phyloP scores from a whole-genome alignment of 768 basidiomycete genomes.

The Scleroderma bovista region DNA sequence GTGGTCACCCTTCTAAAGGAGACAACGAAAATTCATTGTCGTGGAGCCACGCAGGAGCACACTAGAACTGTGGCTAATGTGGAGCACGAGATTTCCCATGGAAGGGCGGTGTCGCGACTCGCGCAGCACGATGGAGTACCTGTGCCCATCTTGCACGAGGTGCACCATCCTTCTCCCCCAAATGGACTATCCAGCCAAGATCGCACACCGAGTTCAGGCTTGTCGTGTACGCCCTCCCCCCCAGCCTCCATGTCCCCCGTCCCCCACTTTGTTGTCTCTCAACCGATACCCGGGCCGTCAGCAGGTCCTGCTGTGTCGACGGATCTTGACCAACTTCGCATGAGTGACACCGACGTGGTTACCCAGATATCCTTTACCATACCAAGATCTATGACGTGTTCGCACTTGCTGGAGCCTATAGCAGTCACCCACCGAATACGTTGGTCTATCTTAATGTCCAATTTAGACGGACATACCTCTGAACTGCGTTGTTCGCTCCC shows the following conservation, averaged over 20 bases:
- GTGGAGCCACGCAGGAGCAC: constrained; percentile 53
- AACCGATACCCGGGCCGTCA: neutral
- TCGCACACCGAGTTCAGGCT: constrained; percentile 11
- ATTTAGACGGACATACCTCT: constrained; percentile 87
- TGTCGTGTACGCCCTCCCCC: constrained; percentile 7
- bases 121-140: constrained; percentile 9
- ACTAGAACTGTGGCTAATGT: constrained; percentile 54
- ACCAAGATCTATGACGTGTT: constrained; percentile 59
- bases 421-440: constrained; percentile 71
- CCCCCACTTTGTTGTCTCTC: neutral
- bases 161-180: constrained; percentile 9
- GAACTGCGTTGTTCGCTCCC: constrained; percentile 95
- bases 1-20: constrained; percentile 73
- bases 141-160: constrained; percentile 1
- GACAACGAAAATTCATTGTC: constrained; percentile 54
- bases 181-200: constrained; percentile 12
- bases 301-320: constrained; percentile 4
- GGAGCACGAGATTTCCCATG: constrained; percentile 65
- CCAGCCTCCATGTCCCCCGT: constrained; percentile 13
- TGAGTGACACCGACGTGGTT: constrained; percentile 44
- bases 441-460: constrained; percentile 75
- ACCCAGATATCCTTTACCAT: constrained; percentile 57
- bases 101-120: constrained; percentile 40
- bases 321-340: constrained; percentile 15
- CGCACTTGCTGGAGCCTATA: constrained; percentile 73